These are phyloP conservation scores for Lactarius sp. DNA, from an alignment of 768 basidiomycete genomes.

Conservation along the genomic window DNA sequence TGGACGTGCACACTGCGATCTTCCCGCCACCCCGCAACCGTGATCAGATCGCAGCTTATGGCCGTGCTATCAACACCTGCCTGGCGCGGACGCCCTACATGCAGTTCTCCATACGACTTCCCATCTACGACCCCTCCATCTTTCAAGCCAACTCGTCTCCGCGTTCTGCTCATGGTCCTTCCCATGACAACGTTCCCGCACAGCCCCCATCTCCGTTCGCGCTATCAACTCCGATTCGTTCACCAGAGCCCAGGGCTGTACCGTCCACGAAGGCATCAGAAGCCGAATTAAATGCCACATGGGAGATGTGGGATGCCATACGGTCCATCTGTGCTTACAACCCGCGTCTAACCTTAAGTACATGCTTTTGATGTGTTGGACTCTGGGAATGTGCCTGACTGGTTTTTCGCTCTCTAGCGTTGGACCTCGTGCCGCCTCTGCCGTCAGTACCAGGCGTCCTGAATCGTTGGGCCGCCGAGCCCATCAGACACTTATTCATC, in stretches of 20 bases:
- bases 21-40: slow-evolving; percentile 86
- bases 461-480: slow-evolving; percentile 88
- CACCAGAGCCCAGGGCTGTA: slow-evolving; percentile 28
- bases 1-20: slow-evolving; percentile 79
- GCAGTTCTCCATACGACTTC: slow-evolving; percentile 76
- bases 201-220: slow-evolving; percentile 20
- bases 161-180: not conserved
- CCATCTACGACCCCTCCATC: slow-evolving; percentile 71
- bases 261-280: slow-evolving; percentile 41
- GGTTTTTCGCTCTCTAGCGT: slow-evolving; percentile 48
- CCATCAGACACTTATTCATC: slow-evolving; percentile 82
- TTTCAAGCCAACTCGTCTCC: slow-evolving; percentile 40
- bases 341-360: slow-evolving; percentile 67
- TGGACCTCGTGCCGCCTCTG: slow-evolving; percentile 86
- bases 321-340: slow-evolving; percentile 85
- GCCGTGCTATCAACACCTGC: slow-evolving; percentile 80
- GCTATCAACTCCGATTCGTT: slow-evolving; percentile 26
- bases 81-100: slow-evolving; percentile 66
- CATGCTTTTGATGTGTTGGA: slow-evolving; percentile 26
- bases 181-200: not conserved
- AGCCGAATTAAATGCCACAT: slow-evolving; percentile 65
- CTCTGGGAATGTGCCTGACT: slow-evolving; percentile 16
- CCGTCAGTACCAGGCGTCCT: slow-evolving; percentile 74
- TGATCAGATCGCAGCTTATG: slow-evolving; percentile 85
- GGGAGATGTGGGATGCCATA: slow-evolving; percentile 99